Conservation (phyloP, 495 filamentous ascomycete genomes). For the Pyronema omphalodes region DNA sequence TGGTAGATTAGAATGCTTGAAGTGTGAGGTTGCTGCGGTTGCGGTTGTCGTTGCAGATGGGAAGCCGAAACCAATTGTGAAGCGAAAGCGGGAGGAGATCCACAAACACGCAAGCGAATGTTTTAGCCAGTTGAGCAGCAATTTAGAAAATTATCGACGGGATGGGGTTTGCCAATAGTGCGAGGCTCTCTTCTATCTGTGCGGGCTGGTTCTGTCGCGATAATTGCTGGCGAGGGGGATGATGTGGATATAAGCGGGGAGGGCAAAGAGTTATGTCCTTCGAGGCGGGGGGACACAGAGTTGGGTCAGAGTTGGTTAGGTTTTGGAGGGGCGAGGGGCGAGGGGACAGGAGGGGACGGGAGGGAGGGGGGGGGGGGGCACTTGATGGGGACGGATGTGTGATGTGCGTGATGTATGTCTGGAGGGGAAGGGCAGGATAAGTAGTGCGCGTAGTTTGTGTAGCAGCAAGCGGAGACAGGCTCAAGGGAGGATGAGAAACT, state of each 20-base stretch:
- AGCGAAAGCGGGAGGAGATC: neutral
- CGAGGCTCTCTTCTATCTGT: neutral
- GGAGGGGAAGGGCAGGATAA: too few relatives aligned
- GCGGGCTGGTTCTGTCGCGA: neutral
- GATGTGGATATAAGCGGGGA: neutral
- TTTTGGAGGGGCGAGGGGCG: neutral
- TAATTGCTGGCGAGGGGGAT: neutral
- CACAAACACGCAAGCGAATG: neutral
- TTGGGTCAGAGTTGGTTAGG: neutral
- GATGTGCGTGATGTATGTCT: too few relatives aligned
- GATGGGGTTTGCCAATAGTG: neutral
- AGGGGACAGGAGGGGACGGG: too few relatives aligned
- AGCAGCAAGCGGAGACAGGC: too few relatives aligned
- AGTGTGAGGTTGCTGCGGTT: too few relatives aligned
- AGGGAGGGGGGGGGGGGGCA: too few relatives aligned
- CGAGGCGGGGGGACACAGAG: neutral
- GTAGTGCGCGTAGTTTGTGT: too few relatives aligned
- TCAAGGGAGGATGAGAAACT: too few relatives aligned
- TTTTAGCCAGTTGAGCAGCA: neutral
- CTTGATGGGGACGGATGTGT: too few relatives aligned
- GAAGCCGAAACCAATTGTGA: too few relatives aligned
- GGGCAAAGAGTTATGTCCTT: neutral
- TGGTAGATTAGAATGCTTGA: too few relatives aligned
- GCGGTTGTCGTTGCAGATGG: too few relatives aligned
- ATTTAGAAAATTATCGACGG: neutral